Base-by-base conservation (phyloP, 495 filamentous ascomycete genomes). In the Aspergillus saccharolyticus region DNA sequence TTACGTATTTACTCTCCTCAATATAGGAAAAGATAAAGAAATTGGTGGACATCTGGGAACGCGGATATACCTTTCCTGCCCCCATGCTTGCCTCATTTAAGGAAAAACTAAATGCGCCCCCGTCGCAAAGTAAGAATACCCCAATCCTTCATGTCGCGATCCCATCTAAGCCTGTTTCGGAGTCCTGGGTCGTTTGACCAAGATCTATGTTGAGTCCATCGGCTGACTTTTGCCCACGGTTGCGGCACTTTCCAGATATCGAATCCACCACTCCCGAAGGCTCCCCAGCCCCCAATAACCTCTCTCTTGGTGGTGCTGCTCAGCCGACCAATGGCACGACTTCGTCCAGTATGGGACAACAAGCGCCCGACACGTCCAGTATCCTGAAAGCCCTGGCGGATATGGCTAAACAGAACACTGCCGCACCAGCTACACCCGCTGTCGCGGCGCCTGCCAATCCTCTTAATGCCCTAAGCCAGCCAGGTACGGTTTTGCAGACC, bases 1-100 rank as follows among this genome's bases (percentile, higher is more conserved):
- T 84, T 71, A 83, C 78, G 70, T 76, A 76, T 75, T 56, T 56
- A 62, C 64, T 65, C 63, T 64, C 61, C 70, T 77, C 50, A 49
- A 59, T 71, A 63, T 89, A 96, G 91, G 92, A 94, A 73, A 97
- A 96, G 80, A 93, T 96, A 68, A 89, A 83, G 72, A 96, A 97
- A 70, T 84, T 97, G 66, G 78, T 97, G 75, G 91, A 96, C 69
- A 98, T 98, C 66, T 98, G 94, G 94, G 93, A 97, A 68, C 91
- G 92, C 59, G 91, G 90, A 55, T 84, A 85, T 66, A 97, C 91
- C 24, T 97, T 98, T 73, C 92, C 93, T 22, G 69, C 83, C 19
- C 68, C 84, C 30, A 88, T 96, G 86, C 82, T 98, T 65, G 80
- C 81, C 47, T 83, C 83, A 16, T 96, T 96, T 81, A 96, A 91